Conservation (phyloP, 768 basidiomycete species). For the Lactarius quietus region DNA sequence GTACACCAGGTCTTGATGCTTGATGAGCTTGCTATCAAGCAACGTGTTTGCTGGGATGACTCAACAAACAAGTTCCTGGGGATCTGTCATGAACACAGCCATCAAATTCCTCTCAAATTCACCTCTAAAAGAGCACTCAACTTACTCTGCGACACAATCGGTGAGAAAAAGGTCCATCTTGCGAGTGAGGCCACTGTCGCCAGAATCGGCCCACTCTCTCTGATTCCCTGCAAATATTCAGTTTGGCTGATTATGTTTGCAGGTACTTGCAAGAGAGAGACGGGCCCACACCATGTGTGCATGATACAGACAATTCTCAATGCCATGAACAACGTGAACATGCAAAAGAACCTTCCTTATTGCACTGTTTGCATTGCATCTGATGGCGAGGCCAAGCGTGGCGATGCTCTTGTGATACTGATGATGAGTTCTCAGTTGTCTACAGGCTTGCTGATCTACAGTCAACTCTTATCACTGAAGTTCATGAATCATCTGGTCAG, state of each 20-base stretch:
- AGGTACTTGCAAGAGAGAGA: not conserved
- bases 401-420: not conserved
- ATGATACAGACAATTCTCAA: not conserved
- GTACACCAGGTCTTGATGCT: not conserved
- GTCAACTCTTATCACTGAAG: not conserved
- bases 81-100: not conserved
- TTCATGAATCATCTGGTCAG: not conserved
- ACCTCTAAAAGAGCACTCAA: not conserved
- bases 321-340: no score
- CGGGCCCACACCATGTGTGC: not conserved
- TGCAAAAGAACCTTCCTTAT: not conserved
- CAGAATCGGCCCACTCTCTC: not conserved
- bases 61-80: not conserved
- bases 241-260: not conserved
- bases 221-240: not conserved
- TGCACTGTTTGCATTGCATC: not conserved
- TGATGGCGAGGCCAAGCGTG: no score
- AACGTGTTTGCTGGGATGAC: not conserved
- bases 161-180: not conserved
- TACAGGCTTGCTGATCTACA: not conserved
- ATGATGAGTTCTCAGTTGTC: not conserved
- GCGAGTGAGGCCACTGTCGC: not conserved
- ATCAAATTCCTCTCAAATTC: not conserved
- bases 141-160: not conserved
- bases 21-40: not conserved